These are phyloP conservation scores for Candida frijolesensis DNA, from an alignment of 1,139 yeast species.

Conservation along the genomic window DNA sequence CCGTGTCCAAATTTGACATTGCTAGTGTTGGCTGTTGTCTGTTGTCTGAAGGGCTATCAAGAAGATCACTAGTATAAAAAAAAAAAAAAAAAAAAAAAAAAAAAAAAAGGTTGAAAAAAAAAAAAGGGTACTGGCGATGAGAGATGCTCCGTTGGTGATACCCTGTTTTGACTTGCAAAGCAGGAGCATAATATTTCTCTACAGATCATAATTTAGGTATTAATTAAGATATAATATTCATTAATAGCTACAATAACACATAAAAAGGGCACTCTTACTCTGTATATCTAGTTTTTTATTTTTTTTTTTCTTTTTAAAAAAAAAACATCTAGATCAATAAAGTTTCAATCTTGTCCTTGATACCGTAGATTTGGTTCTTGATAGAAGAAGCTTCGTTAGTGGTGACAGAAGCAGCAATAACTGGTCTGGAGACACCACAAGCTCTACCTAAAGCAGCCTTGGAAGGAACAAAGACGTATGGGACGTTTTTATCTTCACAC, in stretches of 20 bases:
- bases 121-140: neutral
- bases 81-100: neutral
- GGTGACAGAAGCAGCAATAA: conserved; percentile 97
- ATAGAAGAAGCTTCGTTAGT: conserved; percentile 98
- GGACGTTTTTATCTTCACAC: conserved; percentile 99
- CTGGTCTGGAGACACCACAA: conserved; percentile 99
- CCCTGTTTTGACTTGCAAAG: too few relatives aligned
- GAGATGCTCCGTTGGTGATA: neutral
- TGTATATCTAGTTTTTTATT: neutral
- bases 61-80: neutral
- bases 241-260: neutral
- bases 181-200: too few relatives aligned
- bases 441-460: conserved; percentile 99
- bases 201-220: too few relatives aligned
- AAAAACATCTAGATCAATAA: conserved; percentile 70
- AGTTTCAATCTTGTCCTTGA: conserved; percentile 99
- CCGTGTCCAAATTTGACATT: conserved; percentile 23
- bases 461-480: conserved; percentile 97
- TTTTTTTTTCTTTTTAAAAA: too few relatives aligned
- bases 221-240: too few relatives aligned
- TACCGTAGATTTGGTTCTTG: conserved; percentile 94
- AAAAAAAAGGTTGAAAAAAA: neutral
- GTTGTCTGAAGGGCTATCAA: neutral
- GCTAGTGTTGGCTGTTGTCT: neutral
- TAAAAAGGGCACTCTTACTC: neutral